Evolutionary conservation across 1,284 basidiomycete genomes (phyloP).

Genomic region (Flammula alnicola): DNA sequence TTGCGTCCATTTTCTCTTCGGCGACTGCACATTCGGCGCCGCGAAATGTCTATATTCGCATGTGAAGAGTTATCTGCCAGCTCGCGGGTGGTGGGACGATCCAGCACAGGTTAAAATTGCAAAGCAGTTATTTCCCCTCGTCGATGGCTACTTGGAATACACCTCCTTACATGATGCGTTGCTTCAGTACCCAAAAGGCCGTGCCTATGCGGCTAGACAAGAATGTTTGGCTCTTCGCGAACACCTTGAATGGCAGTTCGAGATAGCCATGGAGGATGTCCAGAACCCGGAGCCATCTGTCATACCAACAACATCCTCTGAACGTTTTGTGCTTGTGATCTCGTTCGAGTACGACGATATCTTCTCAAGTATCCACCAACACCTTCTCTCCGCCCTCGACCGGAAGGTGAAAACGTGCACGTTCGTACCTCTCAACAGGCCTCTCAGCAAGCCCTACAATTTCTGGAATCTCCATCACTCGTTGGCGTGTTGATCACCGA

Average conservation of each 20-base stretch:
- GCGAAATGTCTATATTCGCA: constrained; percentile 41
- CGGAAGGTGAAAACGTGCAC: constrained; percentile 20
- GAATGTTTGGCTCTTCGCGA: constrained; percentile 4
- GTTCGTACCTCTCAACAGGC: constrained; percentile 13
- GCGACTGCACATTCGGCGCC: constrained; percentile 34
- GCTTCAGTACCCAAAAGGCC: constrained; percentile 10
- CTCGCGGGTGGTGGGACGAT: constrained; percentile 35
- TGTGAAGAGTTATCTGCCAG: constrained; percentile 32
- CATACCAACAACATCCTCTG: constrained; percentile 4
- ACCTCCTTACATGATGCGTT: constrained; percentile 6
- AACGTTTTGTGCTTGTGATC: constrained; percentile 31
- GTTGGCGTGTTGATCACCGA: constrained; percentile 37
- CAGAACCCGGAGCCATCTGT: neutral
- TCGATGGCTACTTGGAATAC: constrained; percentile 2
- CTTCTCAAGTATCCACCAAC: constrained; percentile 20
- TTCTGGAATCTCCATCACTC: constrained; percentile 25
- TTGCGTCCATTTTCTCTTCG: constrained; percentile 37
- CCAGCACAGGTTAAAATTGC: constrained; percentile 22
- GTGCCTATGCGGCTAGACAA: constrained; percentile 6
- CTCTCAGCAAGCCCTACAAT: constrained; percentile 13
- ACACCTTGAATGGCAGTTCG: neutral
- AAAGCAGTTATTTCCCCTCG: constrained; percentile 5
- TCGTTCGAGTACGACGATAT: constrained; percentile 27
- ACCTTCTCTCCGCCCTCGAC: constrained; percentile 28
- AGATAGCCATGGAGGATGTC: constrained; percentile 2